A percentile compares a stretch with the other conserved stretches of the same genome.
phyloP scores from a whole-genome alignment of 2,329 filamentous ascomycete genomes.

The Sarocladium brachiariae region DNA sequence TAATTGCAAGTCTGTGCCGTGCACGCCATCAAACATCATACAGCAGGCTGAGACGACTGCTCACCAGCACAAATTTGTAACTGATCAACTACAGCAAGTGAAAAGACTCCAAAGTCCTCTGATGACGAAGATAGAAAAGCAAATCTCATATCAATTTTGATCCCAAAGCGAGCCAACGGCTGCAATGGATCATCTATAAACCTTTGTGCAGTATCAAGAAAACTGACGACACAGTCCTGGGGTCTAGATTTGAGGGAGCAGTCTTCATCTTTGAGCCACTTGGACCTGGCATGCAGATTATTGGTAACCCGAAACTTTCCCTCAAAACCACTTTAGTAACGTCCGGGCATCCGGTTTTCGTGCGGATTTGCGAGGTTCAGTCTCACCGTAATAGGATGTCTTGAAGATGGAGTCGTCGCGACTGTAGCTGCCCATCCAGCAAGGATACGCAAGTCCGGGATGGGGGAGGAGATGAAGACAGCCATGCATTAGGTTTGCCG shows the following conservation, averaged over 20 bases:
- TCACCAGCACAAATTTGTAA: too few relatives aligned
- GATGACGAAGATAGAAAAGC: too few relatives aligned
- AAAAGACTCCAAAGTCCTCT: neutral
- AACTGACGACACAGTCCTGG: slow-evolving; percentile 15
- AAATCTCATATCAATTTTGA: slow-evolving; percentile 17
- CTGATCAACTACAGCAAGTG: slow-evolving; percentile 1
- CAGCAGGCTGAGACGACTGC: too few relatives aligned
- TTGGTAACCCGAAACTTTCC: slow-evolving; percentile 16
- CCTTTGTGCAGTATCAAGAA: slow-evolving; percentile 6
- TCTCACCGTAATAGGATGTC: slow-evolving; percentile 19
- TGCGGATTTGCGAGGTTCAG: slow-evolving; percentile 18
- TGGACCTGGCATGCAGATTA: slow-evolving; percentile 14
- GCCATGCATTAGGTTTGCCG: slow-evolving; percentile 13
- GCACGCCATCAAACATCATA: too few relatives aligned
- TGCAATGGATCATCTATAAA: slow-evolving; percentile 14
- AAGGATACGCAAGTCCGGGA: slow-evolving; percentile 15
- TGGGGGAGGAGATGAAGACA: slow-evolving; percentile 13
- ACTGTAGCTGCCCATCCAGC: slow-evolving; percentile 18
- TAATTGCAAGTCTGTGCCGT: too few relatives aligned
- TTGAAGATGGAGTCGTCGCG: slow-evolving; percentile 17
- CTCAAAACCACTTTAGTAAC: slow-evolving; percentile 19
- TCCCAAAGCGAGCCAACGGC: slow-evolving; percentile 19
- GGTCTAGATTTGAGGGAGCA: slow-evolving; percentile 17
- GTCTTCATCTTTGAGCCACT: slow-evolving; percentile 17
- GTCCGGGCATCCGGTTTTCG: slow-evolving; percentile 18